phyloP scores from a whole-genome alignment of 352 stramenopile genomes.

The Pythium oligandrum region DNA sequence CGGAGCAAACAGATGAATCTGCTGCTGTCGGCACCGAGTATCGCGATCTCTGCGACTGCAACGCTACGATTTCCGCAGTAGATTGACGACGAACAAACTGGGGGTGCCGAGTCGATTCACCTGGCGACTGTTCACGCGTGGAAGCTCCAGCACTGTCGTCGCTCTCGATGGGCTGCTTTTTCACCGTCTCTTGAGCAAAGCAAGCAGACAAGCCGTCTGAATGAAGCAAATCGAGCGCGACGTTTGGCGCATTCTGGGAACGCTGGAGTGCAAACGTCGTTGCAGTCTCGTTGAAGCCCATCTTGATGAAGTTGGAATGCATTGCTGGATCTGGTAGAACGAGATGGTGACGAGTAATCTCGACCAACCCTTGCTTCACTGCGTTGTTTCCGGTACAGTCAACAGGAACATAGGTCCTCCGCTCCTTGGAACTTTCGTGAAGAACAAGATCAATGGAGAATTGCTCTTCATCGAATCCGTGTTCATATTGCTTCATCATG shows the following conservation, averaged over 20 bases:
- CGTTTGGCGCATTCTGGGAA: slow-evolving; percentile 71
- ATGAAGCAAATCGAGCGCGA: slow-evolving; percentile 70
- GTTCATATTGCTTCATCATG: slow-evolving; percentile 84
- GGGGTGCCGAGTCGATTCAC: slow-evolving; percentile 12
- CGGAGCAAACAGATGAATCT: slow-evolving; percentile 33
- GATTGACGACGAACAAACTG: slow-evolving; percentile 34
- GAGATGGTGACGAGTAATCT: slow-evolving; percentile 79
- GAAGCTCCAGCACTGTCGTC: too few relatives aligned
- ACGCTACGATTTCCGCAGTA: slow-evolving; percentile 65
- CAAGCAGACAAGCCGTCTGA: slow-evolving; percentile 51
- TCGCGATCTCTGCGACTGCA: slow-evolving; percentile 57
- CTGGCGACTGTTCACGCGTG: slow-evolving; percentile 8
- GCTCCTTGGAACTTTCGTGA: slow-evolving; percentile 42
- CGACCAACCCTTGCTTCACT: slow-evolving; percentile 60
- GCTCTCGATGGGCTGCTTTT: not conserved
- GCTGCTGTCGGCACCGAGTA: slow-evolving; percentile 35
- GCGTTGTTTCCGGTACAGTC: slow-evolving; percentile 68
- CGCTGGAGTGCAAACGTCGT: slow-evolving; percentile 77
- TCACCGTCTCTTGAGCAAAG: slow-evolving; percentile 22
- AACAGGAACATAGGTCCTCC: slow-evolving; percentile 36
- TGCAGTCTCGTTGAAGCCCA: slow-evolving; percentile 67
- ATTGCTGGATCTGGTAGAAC: slow-evolving; percentile 71
- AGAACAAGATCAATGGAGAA: slow-evolving; percentile 81
- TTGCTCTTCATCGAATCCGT: slow-evolving; percentile 75
- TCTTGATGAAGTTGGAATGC: slow-evolving; percentile 79